phyloP scores from a whole-genome alignment of 73 alveolate genomes.

The Tetrahymena borealis region DNA sequence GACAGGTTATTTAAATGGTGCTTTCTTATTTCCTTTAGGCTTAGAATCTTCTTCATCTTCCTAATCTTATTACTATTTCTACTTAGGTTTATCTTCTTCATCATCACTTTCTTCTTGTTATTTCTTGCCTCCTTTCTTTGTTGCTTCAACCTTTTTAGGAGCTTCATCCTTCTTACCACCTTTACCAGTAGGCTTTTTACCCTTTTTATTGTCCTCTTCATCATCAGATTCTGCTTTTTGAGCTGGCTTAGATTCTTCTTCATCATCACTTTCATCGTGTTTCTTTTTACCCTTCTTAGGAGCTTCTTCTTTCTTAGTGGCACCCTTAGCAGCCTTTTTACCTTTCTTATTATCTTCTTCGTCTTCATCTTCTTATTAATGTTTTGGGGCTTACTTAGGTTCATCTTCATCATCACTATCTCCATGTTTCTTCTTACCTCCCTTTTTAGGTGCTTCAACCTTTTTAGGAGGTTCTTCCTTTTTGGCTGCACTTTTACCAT shows the following conservation, averaged over 20 bases:
- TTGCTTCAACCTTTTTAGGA: constrained; percentile 37
- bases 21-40: constrained; percentile 31
- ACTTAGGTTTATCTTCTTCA: too few relatives aligned
- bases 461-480: not conserved
- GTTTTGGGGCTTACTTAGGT: not conserved
- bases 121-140: constrained; percentile 43
- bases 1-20: constrained; percentile 27
- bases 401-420: constrained; percentile 29
- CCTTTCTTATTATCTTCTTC: not conserved
- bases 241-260: not conserved
- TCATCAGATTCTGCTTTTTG: not conserved
- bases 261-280: not conserved
- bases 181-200: too few relatives aligned
- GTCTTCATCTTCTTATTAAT: not conserved
- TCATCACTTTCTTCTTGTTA: constrained; percentile 36
- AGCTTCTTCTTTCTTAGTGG: not conserved
- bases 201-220: not conserved
- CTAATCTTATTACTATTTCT: constrained; percentile 39
- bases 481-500: not conserved
- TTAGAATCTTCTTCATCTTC: constrained; percentile 25
- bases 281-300: not conserved
- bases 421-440: constrained; percentile 3
- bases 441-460: not conserved
- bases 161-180: constrained; percentile 4
- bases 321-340: constrained; percentile 22